Evolutionary conservation across 768 basidiomycete species (phyloP).

Genomic region (Tylopilus felleus): DNA sequence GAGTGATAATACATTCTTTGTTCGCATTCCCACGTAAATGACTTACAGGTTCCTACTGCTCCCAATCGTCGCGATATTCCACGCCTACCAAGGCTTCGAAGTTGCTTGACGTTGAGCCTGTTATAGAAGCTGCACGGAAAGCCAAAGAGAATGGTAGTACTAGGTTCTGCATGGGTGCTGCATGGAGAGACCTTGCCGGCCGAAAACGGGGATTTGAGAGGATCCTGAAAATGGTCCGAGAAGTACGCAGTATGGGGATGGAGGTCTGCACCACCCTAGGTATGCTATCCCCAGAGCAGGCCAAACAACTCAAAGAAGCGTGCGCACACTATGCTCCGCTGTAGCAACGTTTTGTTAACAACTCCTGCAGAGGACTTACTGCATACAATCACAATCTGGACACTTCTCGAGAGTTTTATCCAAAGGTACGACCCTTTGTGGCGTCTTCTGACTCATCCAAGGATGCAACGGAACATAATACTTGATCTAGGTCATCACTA

Average conservation of each 20-base stretch:
- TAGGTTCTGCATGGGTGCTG: conserved; percentile 98
- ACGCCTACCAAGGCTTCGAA: conserved; percentile 87
- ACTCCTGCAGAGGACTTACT: conserved; percentile 67
- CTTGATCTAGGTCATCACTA: conserved; percentile 79
- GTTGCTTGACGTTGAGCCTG: conserved; percentile 86
- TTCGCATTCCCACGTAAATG: not conserved
- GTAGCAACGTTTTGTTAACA: not conserved
- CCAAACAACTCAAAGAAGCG: conserved; percentile 89
- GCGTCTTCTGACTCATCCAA: not conserved
- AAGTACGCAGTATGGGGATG: conserved; percentile 95
- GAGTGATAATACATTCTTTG: conserved; percentile 27
- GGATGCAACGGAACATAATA: not conserved
- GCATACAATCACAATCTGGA: conserved; percentile 99
- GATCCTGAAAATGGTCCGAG: conserved; percentile 88
- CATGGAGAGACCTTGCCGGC: conserved; percentile 93
- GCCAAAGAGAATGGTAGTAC: conserved; percentile 97
- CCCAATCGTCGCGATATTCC: conserved; percentile 91
- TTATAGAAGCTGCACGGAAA: conserved; percentile 86
- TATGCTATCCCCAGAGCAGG: conserved; percentile 94
- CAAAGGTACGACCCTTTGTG: conserved; percentile 53
- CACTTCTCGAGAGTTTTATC: conserved; percentile 96
- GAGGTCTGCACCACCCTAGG: conserved; percentile 99
- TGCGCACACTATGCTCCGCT: conserved; percentile 36
- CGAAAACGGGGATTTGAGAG: conserved; percentile 91
- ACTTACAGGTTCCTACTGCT: conserved; percentile 85